Conservation (phyloP, 2,329 filamentous ascomycete species). For the Didymella glomerata region DNA sequence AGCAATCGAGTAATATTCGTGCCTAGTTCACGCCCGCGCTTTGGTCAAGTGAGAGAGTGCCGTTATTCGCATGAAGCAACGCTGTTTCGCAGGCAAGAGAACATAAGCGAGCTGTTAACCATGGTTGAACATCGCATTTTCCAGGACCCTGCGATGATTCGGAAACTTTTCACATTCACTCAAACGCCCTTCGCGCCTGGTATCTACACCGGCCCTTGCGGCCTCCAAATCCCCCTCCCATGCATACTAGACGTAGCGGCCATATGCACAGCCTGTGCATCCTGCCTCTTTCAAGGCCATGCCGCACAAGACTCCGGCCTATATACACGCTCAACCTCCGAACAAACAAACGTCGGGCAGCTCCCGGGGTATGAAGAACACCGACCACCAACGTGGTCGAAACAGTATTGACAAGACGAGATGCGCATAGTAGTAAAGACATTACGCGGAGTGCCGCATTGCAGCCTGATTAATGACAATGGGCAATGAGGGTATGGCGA, state of each 20-base stretch:
- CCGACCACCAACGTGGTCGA: not conserved
- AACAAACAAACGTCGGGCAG: conserved; percentile 12
- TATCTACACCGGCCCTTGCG: conserved; percentile 11
- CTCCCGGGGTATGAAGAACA: conserved; percentile 15
- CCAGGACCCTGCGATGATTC: too few relatives aligned
- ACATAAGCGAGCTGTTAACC: too few relatives aligned
- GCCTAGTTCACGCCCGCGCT: too few relatives aligned
- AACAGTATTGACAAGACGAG: conserved; percentile 13
- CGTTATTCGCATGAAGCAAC: too few relatives aligned
- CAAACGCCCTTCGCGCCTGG: conserved; percentile 5
- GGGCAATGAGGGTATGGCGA: not conserved
- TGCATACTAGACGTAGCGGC: conserved; percentile 1
- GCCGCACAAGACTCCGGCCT: not conserved
- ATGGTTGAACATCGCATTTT: too few relatives aligned
- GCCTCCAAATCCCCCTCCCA: not conserved
- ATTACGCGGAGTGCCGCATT: conserved; percentile 15
- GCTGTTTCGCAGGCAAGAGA: too few relatives aligned
- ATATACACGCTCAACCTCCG: conserved; percentile 4
- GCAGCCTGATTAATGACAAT: conserved; percentile 13
- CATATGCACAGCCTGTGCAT: conserved; percentile 7
- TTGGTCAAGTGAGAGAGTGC: too few relatives aligned
- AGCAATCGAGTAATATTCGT: too few relatives aligned
- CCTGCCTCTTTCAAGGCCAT: not conserved
- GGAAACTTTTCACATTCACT: conserved; percentile 28
- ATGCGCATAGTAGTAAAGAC: conserved; percentile 10